Percentiles rank a stretch among this genome's conserved stretches.
Evolutionary conservation across 1,284 basidiomycete genomes (phyloP).

Genomic region (Moesziomyces antarcticus): DNA sequence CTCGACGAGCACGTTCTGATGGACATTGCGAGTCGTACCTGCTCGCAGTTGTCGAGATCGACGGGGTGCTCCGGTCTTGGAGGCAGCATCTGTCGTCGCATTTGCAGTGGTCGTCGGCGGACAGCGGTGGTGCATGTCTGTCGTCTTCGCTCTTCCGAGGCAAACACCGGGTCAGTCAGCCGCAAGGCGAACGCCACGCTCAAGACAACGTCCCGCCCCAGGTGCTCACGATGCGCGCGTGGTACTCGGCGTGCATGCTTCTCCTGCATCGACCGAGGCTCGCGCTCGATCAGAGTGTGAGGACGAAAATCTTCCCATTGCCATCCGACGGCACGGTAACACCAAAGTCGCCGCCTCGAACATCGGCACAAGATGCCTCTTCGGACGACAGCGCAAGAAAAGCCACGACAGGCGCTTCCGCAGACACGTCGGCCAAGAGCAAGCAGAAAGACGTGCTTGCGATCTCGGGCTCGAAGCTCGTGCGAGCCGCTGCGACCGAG

Average conservation of each 20-base stretch:
- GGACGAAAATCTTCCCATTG: neutral
- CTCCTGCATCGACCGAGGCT: slow-evolving; percentile 21
- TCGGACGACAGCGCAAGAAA: too few relatives aligned
- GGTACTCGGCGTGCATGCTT: slow-evolving; percentile 23
- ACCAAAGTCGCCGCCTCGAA: neutral
- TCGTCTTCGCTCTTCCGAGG: too few relatives aligned
- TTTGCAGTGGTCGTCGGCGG: slow-evolving; percentile 3
- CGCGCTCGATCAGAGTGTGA: slow-evolving; percentile 1
- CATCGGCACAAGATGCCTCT: too few relatives aligned
- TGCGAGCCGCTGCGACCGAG: slow-evolving; percentile 15
- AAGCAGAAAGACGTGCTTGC: neutral
- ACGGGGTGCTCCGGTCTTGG: slow-evolving; percentile 5
- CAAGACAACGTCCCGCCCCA: slow-evolving; percentile 21
- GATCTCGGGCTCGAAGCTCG: slow-evolving; percentile 3
- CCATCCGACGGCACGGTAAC: neutral
- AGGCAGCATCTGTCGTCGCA: slow-evolving; percentile 1
- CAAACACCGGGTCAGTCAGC: too few relatives aligned
- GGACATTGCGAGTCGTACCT: neutral
- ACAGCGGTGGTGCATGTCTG: too few relatives aligned
- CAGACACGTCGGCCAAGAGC: neutral
- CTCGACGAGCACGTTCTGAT: slow-evolving; percentile 1
- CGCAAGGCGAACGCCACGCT: neutral
- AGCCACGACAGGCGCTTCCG: too few relatives aligned
- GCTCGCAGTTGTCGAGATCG: slow-evolving; percentile 4
- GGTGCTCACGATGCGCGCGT: slow-evolving; percentile 23